phyloP scores from a whole-genome alignment of 306 rosid genomes.

The Cicer judaicum region DNA sequence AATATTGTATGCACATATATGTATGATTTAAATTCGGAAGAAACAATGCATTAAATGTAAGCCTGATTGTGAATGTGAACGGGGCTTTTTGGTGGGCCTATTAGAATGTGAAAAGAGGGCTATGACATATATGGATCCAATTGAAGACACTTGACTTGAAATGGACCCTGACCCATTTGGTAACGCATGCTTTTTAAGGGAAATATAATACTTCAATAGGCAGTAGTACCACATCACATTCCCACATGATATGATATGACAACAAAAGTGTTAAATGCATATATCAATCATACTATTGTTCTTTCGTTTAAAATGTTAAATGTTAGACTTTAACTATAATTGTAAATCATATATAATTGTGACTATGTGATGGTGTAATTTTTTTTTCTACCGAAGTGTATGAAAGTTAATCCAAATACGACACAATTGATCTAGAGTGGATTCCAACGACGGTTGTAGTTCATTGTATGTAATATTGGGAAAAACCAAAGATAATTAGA shows the following conservation, averaged over 20 bases:
- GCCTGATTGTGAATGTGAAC: constrained; percentile 30
- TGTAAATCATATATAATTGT: no score
- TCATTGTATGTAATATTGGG: no score
- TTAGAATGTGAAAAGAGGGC: neutral
- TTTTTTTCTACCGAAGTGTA: no score
- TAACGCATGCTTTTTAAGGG: neutral
- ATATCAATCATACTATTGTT: no score
- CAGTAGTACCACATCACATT: neutral
- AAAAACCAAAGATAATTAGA: no score
- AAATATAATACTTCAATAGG: neutral
- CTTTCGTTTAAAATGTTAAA: no score
- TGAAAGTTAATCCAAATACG: no score
- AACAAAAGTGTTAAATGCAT: neutral
- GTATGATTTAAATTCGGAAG: neutral
- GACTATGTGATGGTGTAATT: no score
- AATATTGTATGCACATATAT: no score
- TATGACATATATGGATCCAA: constrained; percentile 19
- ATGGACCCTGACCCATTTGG: constrained; percentile 29
- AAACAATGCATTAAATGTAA: neutral
- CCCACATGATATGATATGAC: constrained; percentile 16
- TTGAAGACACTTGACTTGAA: constrained; percentile 38
- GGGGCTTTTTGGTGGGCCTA: constrained; percentile 44
- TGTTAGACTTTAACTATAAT: no score
- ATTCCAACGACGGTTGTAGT: no score
- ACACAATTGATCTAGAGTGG: no score